A percentile compares a stretch with the other conserved stretches of the same genome.
phyloP scores from a whole-genome alignment of 192 early-diverging fungal genomes.

The Podila epigama region DNA sequence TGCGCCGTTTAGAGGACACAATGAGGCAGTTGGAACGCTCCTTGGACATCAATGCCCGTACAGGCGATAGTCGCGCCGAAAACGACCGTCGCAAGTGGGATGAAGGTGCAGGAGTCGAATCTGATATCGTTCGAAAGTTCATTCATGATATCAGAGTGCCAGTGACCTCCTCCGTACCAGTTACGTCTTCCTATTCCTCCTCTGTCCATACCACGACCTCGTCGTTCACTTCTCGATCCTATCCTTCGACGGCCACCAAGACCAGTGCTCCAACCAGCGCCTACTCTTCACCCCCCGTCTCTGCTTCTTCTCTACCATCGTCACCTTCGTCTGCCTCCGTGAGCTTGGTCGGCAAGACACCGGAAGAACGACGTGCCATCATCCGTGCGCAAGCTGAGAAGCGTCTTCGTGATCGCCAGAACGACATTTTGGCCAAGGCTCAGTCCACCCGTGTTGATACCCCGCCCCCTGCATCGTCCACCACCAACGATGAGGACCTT shows the following conservation, averaged over 20 bases:
- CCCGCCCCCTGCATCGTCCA: constrained; percentile 27
- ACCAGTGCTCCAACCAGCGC: neutral
- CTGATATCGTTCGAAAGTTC: constrained; percentile 51
- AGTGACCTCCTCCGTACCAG: neutral
- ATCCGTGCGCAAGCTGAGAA: constrained; percentile 62
- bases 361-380: constrained; percentile 53
- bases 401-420: constrained; percentile 56
- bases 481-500: constrained; percentile 35
- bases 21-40: constrained; percentile 50
- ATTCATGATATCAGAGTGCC: constrained; percentile 49
- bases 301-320: constrained; percentile 2
- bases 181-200: constrained; percentile 8
- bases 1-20: constrained; percentile 51
- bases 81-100: constrained; percentile 53
- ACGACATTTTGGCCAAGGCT: constrained; percentile 31
- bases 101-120: constrained; percentile 53
- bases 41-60: constrained; percentile 23
- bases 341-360: constrained; percentile 44
- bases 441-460: constrained; percentile 9
- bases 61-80: constrained; percentile 35
- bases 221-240: neutral
- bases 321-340: constrained; percentile 15
- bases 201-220: too few species aligned
- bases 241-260: neutral
- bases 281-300: constrained; percentile 5